A percentile compares a stretch with the other conserved stretches of the same genome.
phyloP scores from a whole-genome alignment of 805 yeast genomes.

The Suhomyces prunicola region DNA sequence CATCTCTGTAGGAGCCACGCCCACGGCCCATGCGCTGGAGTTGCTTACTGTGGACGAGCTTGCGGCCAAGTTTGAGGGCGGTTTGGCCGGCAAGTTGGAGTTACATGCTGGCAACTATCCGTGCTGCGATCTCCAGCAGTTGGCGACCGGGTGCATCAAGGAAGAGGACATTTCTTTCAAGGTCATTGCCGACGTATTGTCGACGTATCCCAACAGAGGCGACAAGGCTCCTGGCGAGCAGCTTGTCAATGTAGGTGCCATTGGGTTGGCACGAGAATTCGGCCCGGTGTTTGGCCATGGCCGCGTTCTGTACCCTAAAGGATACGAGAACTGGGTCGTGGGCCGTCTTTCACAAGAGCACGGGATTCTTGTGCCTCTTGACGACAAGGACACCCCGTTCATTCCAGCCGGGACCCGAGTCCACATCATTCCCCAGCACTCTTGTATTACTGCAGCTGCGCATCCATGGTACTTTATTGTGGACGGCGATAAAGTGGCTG shows the following conservation, averaged over 20 bases:
- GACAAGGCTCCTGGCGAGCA: slow-evolving; percentile 53
- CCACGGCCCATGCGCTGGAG: slow-evolving; percentile 65
- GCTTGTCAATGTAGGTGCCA: slow-evolving; percentile 69
- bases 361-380: slow-evolving; percentile 59
- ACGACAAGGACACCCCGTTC: slow-evolving; percentile 26
- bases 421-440: slow-evolving; percentile 62
- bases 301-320: slow-evolving; percentile 34
- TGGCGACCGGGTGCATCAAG: slow-evolving; percentile 55
- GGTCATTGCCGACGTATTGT: slow-evolving; percentile 28
- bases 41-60: slow-evolving; percentile 20
- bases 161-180: slow-evolving; percentile 15
- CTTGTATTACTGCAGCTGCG: slow-evolving; percentile 67
- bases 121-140: slow-evolving; percentile 72
- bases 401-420: slow-evolving; percentile 56
- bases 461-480: slow-evolving; percentile 56
- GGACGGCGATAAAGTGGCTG: slow-evolving; percentile 51
- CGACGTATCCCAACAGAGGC: slow-evolving; percentile 58
- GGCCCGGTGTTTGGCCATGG: slow-evolving; percentile 65
- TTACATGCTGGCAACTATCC: slow-evolving; percentile 82
- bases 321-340: slow-evolving; percentile 57
- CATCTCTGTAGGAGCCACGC: slow-evolving; percentile 79
- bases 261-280: slow-evolving; percentile 63
- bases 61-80: slow-evolving; percentile 14
- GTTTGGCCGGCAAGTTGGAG: slow-evolving; percentile 48
- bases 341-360: slow-evolving; percentile 77